Base-by-base conservation (phyloP, 2,329 filamentous ascomycete genomes). In the Fusarium bactridioides region DNA sequence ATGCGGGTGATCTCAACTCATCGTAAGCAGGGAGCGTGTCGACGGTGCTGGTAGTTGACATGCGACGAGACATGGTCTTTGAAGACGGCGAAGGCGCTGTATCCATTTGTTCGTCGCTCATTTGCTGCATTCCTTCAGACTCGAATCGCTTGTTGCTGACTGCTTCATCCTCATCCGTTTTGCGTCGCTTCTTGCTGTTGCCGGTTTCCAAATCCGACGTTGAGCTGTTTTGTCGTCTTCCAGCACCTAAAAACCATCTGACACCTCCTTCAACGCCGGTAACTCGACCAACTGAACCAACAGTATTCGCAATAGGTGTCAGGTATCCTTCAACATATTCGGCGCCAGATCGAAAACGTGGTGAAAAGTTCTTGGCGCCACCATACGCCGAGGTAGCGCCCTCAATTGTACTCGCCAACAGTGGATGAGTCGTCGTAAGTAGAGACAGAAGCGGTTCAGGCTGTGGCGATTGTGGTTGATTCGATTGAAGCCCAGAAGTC, bases 311-410 rank as follows among this genome's bases (percentile, higher is more conserved):
- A 58, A 98, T 90, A 3, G 94, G 94, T 3, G 92, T 93, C 57
- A 97, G 90, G 74, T 94, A 95, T 51, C 93, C 92, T 81, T 98
- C 95, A 25, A 98, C 91, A 76, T 97, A 94, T 80, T 97, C 94
- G 54, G 94, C 95, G 68, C 94, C 90, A n/a, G 93, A 93, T 80
- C 93, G 94, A 79, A 98, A 94, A 5, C 93, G 89, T 0, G 95
- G 94, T 3, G 94, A 97, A 77, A 95, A 97, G 74, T 95, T 94
- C 82, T 98, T 98, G 16, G 93, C 94, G 6, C 89, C 91, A 33
- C 92, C 92, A 80, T 98, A 98, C 3, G 93, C 94, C 3, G 93
- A 94, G 12, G 95, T 88, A 1, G 94, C 95, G 58, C 92, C 91
- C 74, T 93, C 94, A 75, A 97, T 95, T 1, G 94, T 94, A 33